These are phyloP conservation scores for Calvatia gigantea DNA, from an alignment of 768 basidiomycete species.

Conservation along the genomic window DNA sequence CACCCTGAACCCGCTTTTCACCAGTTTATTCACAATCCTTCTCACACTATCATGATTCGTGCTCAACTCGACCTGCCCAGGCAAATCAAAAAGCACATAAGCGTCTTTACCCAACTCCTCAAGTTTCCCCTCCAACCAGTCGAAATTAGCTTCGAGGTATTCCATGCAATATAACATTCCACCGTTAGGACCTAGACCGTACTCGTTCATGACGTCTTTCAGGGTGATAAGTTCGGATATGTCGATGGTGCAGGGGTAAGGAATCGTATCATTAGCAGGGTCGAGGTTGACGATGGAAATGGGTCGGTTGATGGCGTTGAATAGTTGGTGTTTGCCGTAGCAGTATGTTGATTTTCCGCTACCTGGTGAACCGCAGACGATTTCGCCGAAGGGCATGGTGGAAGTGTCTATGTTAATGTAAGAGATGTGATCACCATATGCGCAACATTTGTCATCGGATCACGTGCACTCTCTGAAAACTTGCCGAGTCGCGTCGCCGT, in stretches of 20 bases:
- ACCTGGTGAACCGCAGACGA: conserved; percentile 84
- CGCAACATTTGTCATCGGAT: too few species aligned
- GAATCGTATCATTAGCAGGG: conserved; percentile 86
- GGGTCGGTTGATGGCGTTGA: conserved; percentile 81
- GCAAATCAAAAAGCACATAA: conserved; percentile 93
- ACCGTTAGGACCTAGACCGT: conserved; percentile 90
- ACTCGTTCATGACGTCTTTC: conserved; percentile 79
- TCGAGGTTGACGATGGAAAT: conserved; percentile 94
- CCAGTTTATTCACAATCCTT: conserved; percentile 66
- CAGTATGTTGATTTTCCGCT: conserved; percentile 89
- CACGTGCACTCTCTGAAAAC: too few species aligned
- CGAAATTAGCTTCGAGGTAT: conserved; percentile 92
- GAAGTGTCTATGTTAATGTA: too few species aligned
- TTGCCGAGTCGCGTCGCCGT: too few species aligned
- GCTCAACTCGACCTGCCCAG: conserved; percentile 96
- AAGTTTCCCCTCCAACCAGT: conserved; percentile 76
- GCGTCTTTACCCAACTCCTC: conserved; percentile 64
- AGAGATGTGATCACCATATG: too few species aligned
- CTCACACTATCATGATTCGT: conserved; percentile 93
- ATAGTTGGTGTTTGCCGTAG: conserved; percentile 84
- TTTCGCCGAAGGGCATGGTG: conserved; percentile 82
- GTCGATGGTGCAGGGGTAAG: conserved; percentile 89
- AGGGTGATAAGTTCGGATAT: conserved; percentile 85
- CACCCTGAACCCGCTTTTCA: conserved; percentile 82
- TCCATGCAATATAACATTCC: conserved; percentile 97